Conservation (phyloP, 108 stramenopile genomes). For the Cyclotella kingstonii region DNA sequence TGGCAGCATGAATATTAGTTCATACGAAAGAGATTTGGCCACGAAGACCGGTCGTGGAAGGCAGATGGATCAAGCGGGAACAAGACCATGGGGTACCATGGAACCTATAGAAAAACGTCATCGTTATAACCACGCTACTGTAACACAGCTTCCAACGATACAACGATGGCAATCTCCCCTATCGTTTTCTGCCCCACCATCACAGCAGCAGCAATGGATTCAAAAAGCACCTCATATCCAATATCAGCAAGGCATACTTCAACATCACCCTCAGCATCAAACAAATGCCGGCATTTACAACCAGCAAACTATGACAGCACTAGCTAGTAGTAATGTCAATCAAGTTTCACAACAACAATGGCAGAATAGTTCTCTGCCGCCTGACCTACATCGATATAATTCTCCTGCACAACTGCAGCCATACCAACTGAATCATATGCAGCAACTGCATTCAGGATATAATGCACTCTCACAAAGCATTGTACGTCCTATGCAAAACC, state of each 20-base stretch:
- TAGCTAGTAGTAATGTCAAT: constrained; percentile 9
- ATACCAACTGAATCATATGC: constrained; percentile 31
- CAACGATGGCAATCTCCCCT: constrained; percentile 49
- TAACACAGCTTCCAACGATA: constrained; percentile 35
- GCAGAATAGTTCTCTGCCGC: background rate
- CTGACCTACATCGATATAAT: background rate
- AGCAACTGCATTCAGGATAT: constrained; percentile 11
- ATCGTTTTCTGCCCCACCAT: constrained; percentile 22
- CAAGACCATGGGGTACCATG: constrained; percentile 83
- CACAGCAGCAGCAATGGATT: constrained; percentile 32
- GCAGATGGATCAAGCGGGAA: constrained; percentile 85
- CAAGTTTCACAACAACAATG: constrained; percentile 13
- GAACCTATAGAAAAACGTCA: constrained; percentile 73
- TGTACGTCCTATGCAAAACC: constrained; percentile 8
- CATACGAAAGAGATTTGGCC: constrained; percentile 79
- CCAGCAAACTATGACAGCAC: constrained; percentile 29
- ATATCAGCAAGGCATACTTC: constrained; percentile 22
- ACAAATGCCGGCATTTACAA: constrained; percentile 16
- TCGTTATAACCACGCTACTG: constrained; percentile 6
- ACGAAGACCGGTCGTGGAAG: constrained; percentile 65
- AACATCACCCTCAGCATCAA: constrained; percentile 9
- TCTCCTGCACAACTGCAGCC: constrained; percentile 17
- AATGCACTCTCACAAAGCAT: constrained; percentile 3
- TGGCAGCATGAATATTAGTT: constrained; percentile 86
- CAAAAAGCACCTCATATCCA: background rate